Percentiles rank a stretch among this genome's conserved stretches.
These are phyloP conservation scores for Artemisia tridentata DNA, from an alignment of 129 eudicot genomes.

Conservation along the genomic window DNA sequence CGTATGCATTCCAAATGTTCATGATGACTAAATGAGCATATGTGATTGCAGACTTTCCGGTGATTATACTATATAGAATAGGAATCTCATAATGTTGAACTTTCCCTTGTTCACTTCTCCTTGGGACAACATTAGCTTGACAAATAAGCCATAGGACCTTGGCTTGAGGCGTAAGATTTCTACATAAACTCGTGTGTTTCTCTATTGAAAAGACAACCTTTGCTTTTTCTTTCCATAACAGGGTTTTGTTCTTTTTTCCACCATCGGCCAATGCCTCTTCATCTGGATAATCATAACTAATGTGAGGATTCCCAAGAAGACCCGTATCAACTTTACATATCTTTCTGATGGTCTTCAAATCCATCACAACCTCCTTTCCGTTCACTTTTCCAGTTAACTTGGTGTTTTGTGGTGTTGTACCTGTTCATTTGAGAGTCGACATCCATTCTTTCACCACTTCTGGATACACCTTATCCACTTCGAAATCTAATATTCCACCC, in stretches of 20 bases:
- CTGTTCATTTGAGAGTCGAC: neutral
- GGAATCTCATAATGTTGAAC: neutral
- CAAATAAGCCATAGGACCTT: neutral
- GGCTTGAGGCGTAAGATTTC: neutral
- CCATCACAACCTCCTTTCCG: neutral
- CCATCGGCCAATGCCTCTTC: neutral
- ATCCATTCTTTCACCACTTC: neutral
- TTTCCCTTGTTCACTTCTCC: neutral
- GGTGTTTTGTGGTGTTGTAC: neutral
- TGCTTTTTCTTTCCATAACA: neutral
- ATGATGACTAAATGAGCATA: neutral
- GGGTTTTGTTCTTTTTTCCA: neutral
- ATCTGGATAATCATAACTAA: neutral
- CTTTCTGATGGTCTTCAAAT: neutral
- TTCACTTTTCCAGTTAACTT: neutral
- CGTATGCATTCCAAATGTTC: neutral
- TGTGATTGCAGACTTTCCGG: neutral
- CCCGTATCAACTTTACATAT: neutral
- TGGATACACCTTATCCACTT: neutral
- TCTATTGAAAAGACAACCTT: neutral
- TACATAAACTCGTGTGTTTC: neutral
- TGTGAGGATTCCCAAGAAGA: neutral
- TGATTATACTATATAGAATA: neutral
- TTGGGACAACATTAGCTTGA: neutral
- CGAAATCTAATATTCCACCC: neutral